These are phyloP conservation scores for Cordyceps fumosorosea DNA, from an alignment of 2,329 filamentous ascomycete species.

Conservation along the genomic window DNA sequence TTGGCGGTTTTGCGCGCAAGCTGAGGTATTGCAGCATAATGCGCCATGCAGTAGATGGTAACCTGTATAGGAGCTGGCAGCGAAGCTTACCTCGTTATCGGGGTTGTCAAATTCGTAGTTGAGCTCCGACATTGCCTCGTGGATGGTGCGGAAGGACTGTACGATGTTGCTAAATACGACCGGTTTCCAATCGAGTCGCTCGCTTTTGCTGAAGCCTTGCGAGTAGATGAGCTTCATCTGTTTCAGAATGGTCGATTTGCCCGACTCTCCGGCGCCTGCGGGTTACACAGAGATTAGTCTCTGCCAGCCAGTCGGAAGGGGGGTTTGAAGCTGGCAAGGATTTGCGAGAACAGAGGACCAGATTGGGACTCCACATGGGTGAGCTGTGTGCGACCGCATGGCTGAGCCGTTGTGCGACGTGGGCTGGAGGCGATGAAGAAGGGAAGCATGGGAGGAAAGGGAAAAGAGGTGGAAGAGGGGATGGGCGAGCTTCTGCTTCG, in stretches of 20 bases:
- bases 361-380: background rate
- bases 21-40: background rate
- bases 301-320: conserved; percentile 19
- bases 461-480: background rate
- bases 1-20: background rate
- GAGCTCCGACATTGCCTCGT: conserved; percentile 86
- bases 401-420: conserved; percentile 13
- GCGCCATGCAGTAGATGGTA: background rate
- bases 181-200: conserved; percentile 88
- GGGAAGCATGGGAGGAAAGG: conserved; percentile 1
- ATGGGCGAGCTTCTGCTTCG: background rate
- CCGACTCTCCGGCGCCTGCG: conserved; percentile 77
- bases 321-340: background rate
- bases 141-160: conserved; percentile 83
- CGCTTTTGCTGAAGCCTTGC: conserved; percentile 80
- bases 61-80: background rate
- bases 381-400: background rate
- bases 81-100: conserved; percentile 65
- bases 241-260: conserved; percentile 95
- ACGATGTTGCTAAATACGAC: conserved; percentile 95
- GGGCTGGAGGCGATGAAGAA: background rate
- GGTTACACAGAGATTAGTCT: conserved; percentile 15
- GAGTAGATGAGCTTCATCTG: conserved; percentile 99
- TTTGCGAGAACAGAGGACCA: background rate
- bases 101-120: conserved; percentile 70